These are phyloP conservation scores for Suillus discolor DNA, from an alignment of 768 basidiomycete species.

Conservation along the genomic window DNA sequence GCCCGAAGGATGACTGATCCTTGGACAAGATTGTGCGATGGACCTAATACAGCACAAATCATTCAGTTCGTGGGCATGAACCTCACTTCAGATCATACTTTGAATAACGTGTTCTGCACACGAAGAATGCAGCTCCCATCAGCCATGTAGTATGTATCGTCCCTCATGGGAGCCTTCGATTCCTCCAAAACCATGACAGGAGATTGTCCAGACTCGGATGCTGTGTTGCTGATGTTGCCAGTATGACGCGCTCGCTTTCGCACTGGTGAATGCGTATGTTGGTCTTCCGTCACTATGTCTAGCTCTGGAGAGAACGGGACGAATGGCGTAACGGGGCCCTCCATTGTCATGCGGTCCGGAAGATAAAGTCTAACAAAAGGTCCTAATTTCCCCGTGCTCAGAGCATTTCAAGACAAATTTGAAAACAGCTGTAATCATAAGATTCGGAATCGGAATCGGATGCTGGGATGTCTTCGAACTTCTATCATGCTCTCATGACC, in stretches of 20 bases:
- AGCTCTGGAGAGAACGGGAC: constrained; percentile 16
- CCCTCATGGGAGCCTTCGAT: constrained; percentile 30
- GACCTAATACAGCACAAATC: constrained; percentile 39
- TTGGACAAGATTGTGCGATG: constrained; percentile 61
- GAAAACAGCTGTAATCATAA: too few relatives aligned
- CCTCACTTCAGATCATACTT: constrained; percentile 44
- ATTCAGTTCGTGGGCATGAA: constrained; percentile 8
- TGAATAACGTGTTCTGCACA: constrained; percentile 68
- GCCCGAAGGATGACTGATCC: constrained; percentile 64
- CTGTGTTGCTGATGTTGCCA: constrained; percentile 5
- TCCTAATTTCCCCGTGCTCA: background rate
- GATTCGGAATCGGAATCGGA: background rate
- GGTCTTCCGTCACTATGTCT: constrained; percentile 7
- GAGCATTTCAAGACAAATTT: background rate
- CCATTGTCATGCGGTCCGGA: constrained; percentile 16
- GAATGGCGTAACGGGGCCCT: constrained; percentile 20
- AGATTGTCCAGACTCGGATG: constrained; percentile 7
- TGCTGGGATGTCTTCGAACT: background rate
- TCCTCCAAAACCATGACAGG: constrained; percentile 13
- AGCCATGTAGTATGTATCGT: constrained; percentile 61
- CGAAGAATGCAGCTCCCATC: constrained; percentile 71
- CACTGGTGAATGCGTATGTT: constrained; percentile 12
- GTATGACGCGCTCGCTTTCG: constrained; percentile 13
- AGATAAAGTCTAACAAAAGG: constrained; percentile 21
- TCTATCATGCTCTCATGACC: too few relatives aligned